Evolutionary conservation across 2,329 filamentous ascomycete species (phyloP).

Genomic region (Colletotrichum somersetense): DNA sequence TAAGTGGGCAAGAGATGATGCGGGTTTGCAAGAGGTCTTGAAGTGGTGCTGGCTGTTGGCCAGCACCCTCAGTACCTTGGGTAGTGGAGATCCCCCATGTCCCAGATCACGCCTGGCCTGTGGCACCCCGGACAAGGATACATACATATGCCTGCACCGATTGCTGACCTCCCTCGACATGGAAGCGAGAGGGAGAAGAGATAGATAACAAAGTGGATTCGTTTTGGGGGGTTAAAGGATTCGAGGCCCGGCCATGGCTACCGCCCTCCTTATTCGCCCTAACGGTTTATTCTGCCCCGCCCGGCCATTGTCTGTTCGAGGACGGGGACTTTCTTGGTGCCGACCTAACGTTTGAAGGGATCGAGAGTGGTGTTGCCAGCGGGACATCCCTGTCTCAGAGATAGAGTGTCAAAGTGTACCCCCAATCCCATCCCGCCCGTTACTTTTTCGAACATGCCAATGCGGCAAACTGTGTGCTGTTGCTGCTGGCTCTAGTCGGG

Average conservation of each 20-base stretch:
- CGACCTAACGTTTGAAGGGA: conserved; percentile 11
- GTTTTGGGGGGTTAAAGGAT: conserved; percentile 3
- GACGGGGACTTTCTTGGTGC: conserved; percentile 14
- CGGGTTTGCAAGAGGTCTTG: neutral
- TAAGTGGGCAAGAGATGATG: neutral
- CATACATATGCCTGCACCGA: conserved; percentile 24
- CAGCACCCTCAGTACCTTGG: neutral
- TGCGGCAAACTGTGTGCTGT: conserved; percentile 15
- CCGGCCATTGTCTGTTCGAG: conserved; percentile 30
- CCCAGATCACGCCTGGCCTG: neutral
- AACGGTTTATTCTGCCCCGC: neutral
- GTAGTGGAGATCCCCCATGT: neutral
- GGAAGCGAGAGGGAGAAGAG: conserved; percentile 6
- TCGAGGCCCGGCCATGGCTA: conserved; percentile 9
- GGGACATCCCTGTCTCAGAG: conserved; percentile 39
- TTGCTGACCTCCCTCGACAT: conserved; percentile 5
- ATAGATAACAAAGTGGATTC: conserved; percentile 21
- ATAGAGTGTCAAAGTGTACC: conserved; percentile 27
- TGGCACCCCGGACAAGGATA: conserved; percentile 13
- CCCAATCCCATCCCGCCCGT: conserved; percentile 31
- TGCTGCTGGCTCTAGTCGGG: conserved; percentile 12
- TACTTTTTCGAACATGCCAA: conserved; percentile 37
- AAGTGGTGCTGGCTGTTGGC: neutral
- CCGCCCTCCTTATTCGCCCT: conserved; percentile 29
- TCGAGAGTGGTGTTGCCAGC: conserved; percentile 4